Base-by-base conservation (phyloP, 768 basidiomycete species). In the Pulveroboletus sp. region DNA sequence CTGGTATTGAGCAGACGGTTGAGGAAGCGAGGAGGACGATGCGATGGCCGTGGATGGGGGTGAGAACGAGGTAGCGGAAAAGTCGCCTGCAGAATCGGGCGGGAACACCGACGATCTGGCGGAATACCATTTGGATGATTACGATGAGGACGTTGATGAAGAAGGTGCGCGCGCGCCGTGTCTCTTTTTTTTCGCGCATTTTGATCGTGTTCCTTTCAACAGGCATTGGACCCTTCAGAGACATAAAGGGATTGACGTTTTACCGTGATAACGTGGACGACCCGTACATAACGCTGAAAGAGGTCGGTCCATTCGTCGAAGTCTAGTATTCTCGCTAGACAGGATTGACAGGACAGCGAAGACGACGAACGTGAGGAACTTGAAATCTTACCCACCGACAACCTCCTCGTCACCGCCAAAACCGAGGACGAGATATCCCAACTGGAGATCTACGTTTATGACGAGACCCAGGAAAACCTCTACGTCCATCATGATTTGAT, bases 401-500 rank as follows among this genome's bases (percentile, higher is more conserved):
- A 96, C 65, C 79, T 99, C 54, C 73, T 99, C 56, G 85, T 97
- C 26, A 73, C 84, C 29, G 94, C 94, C 29, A 94, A 93, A 81
- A 97, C 95, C 0, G 91, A 94, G 63, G 93, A 97, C 68, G 93
- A 98, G 55, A 81, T 98, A 46, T 94, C 94, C 2, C 93, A 96
- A 56, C 79, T 98, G 46, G 95, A 98, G 65, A 78, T 96, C 56
- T 95, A 95, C 70, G 85, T 97, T 61, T 98, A 96, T 70, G 93
- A 97, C 67, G 93, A 95, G 63, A 76, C 81, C 0, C 75, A 89
- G 71, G 91, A 93, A 64, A 92, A 91, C 65, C 80, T 98, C 36
- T 98, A 93, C 64, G 89, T 87, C 32, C 96, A 98, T 67, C 96
- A 99, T 69, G 96, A 99, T 68, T 78, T 97, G 66, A 91, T 99